A percentile compares a stretch with the other conserved stretches of the same genome.
Evolutionary conservation across 2,329 filamentous ascomycete species (phyloP).

Genomic region (Trichoderma aggressivum): DNA sequence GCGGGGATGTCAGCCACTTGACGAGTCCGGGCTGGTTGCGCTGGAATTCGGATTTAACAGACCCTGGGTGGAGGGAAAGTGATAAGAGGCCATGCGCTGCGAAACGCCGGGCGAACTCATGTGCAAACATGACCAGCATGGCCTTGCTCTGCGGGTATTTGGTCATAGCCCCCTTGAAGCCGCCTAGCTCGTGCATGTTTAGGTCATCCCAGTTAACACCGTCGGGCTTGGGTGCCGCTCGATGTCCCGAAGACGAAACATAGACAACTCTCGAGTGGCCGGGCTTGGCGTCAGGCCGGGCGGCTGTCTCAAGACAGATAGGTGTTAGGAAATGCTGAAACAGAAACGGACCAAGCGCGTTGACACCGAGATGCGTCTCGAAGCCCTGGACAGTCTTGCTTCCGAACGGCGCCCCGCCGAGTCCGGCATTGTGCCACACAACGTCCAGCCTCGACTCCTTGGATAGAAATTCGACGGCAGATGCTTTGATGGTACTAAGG

Average conservation of each 20-base stretch:
- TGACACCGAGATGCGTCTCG: background rate
- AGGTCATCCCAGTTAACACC: background rate
- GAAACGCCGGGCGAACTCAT: background rate
- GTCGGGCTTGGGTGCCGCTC: background rate
- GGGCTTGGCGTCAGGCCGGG: background rate
- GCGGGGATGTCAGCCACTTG: background rate
- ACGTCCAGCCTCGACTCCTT: background rate
- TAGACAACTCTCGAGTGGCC: background rate
- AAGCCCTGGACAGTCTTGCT: background rate
- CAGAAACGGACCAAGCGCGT: background rate
- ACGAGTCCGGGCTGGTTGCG: background rate
- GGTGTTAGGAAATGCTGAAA: background rate
- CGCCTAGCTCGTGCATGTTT: background rate
- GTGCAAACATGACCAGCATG: background rate
- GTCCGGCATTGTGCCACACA: background rate
- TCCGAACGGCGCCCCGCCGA: background rate
- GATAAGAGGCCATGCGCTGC: background rate
- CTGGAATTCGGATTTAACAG: background rate
- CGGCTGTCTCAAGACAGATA: background rate
- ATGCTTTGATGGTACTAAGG: background rate
- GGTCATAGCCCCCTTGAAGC: background rate
- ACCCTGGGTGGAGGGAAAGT: background rate
- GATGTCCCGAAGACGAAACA: background rate
- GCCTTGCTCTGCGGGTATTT: background rate
- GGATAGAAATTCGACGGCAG: background rate